Conservation (phyloP, 2,329 filamentous ascomycete genomes). For the Sarocladium brachiariae region DNA sequence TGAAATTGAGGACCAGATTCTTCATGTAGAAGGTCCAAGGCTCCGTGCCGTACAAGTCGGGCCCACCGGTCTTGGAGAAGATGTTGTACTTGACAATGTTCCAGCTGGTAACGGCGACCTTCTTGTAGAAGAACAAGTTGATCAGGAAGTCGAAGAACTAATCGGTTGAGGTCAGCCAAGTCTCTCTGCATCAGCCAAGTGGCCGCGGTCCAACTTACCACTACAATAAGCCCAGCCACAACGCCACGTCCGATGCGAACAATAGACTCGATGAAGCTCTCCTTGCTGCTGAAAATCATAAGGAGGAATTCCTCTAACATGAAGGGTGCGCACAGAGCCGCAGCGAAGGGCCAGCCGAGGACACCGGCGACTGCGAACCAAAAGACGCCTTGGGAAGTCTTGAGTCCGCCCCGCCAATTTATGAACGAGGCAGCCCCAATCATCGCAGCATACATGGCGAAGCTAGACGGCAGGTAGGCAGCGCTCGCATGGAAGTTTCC, state of each 20-base stretch:
- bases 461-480: conserved; percentile 85
- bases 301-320: conserved; percentile 67
- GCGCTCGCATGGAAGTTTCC: conserved; percentile 91
- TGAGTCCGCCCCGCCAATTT: conserved; percentile 75
- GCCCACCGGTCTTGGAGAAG: conserved; percentile 73
- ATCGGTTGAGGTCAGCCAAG: too few relatives aligned
- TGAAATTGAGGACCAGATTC: conserved; percentile 90
- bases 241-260: conserved; percentile 61
- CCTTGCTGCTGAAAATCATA: conserved; percentile 44
- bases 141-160: conserved; percentile 63
- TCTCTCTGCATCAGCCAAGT: too few relatives aligned
- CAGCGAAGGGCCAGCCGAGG: conserved; percentile 91
- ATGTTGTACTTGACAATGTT: conserved; percentile 97
- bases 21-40: conserved; percentile 95
- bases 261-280: conserved; percentile 53
- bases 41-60: conserved; percentile 90
- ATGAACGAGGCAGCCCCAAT: conserved; percentile 83
- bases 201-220: too few relatives aligned
- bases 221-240: conserved; percentile 56
- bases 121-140: conserved; percentile 81
- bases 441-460: conserved; percentile 92
- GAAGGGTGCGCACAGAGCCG: conserved; percentile 74
- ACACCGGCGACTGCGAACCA: conserved; percentile 85
- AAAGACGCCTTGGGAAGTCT: conserved; percentile 76
- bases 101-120: conserved; percentile 69